Conservation (phyloP, 345 rosid genomes). For the Corchorus capsularis region DNA sequence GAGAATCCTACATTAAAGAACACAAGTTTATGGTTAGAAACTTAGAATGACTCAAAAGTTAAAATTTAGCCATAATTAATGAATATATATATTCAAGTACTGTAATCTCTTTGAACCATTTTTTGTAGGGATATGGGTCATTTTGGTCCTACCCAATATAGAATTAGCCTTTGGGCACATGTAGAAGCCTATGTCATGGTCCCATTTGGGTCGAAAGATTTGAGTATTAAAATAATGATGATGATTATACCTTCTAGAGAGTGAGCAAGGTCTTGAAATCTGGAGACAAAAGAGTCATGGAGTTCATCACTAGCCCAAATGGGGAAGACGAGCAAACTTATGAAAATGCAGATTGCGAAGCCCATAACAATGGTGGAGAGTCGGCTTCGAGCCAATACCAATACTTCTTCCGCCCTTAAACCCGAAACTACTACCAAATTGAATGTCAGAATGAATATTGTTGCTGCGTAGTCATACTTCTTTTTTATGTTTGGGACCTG, state of each 20-base stretch:
- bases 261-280: conserved; percentile 54
- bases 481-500: conserved; percentile 57
- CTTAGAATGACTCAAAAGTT: not conserved
- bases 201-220: not conserved
- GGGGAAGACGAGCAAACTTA: conserved; percentile 64
- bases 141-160: too few species aligned
- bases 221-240: not conserved
- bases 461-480: conserved; percentile 65
- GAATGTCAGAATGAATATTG: conserved; percentile 87
- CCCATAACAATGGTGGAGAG: conserved; percentile 71
- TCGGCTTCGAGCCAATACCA: conserved; percentile 63
- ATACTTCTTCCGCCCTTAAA: conserved; percentile 47
- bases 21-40: not conserved
- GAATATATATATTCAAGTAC: too few species aligned
- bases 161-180: too few species aligned
- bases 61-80: not conserved
- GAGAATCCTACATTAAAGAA: conserved; percentile 40
- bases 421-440: conserved; percentile 74
- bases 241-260: conserved; percentile 58
- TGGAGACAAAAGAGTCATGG: conserved; percentile 57
- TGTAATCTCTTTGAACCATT: not conserved
- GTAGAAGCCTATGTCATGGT: too few species aligned
- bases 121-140: not conserved
- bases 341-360: conserved; percentile 56
- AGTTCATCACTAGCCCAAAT: conserved; percentile 93